These are phyloP conservation scores for Fusarium chuoi DNA, from an alignment of 2,329 filamentous ascomycete genomes.

Conservation along the genomic window DNA sequence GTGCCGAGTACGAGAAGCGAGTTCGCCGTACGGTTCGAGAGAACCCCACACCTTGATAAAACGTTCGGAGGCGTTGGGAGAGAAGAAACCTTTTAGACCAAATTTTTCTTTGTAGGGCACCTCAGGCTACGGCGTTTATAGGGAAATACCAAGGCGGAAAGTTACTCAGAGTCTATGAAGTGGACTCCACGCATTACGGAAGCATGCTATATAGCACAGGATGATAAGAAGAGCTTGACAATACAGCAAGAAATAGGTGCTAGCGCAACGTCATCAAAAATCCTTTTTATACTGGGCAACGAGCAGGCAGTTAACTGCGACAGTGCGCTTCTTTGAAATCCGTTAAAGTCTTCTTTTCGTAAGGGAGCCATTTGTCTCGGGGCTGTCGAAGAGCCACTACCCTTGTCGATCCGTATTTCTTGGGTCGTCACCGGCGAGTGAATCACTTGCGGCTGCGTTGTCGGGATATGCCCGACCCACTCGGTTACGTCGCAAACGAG, in stretches of 20 bases:
- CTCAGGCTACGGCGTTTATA: slow-evolving; percentile 46
- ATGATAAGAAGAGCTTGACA: slow-evolving; percentile 28
- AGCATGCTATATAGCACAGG: slow-evolving; percentile 12
- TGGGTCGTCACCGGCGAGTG: slow-evolving; percentile 15
- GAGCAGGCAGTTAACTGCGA: not conserved
- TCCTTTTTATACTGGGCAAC: slow-evolving; percentile 1
- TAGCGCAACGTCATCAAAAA: not conserved
- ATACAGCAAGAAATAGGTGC: slow-evolving; percentile 2
- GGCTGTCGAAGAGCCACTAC: not conserved
- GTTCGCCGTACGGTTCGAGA: slow-evolving; percentile 88
- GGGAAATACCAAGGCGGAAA: slow-evolving; percentile 46
- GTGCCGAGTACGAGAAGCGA: slow-evolving; percentile 85
- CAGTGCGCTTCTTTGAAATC: slow-evolving; percentile 6
- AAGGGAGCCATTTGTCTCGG: not conserved
- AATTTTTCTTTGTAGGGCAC: slow-evolving; percentile 31
- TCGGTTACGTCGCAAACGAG: not conserved
- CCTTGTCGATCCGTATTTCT: slow-evolving; percentile 1
- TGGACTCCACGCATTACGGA: slow-evolving; percentile 3
- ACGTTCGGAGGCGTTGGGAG: not conserved
- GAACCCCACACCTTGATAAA: slow-evolving; percentile 76
- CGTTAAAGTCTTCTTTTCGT: slow-evolving; percentile 1
- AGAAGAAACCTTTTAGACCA: slow-evolving; percentile 26
- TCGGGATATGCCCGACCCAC: slow-evolving; percentile 31
- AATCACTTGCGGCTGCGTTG: slow-evolving; percentile 33
- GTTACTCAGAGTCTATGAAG: slow-evolving; percentile 28